Evolutionary conservation across 1,284 basidiomycete species (phyloP).

Genomic region (Thelephora terrestris): DNA sequence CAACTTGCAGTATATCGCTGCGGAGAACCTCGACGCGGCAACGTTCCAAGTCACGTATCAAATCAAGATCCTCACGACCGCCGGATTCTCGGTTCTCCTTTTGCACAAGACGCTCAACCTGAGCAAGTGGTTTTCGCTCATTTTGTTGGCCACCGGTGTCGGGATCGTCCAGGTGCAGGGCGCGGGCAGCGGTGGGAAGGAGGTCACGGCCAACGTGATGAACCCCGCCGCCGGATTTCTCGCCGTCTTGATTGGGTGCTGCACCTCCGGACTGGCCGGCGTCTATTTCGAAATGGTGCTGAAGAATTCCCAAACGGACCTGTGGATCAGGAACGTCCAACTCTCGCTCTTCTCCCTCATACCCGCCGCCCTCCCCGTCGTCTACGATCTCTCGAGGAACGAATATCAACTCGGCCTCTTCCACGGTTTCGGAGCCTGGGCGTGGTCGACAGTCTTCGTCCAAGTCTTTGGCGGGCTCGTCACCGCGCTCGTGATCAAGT

Average conservation of each 20-base stretch:
- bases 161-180: conserved; percentile 87
- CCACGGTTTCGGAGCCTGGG: conserved; percentile 82
- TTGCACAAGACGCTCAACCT: conserved; percentile 65
- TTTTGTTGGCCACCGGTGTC: conserved; percentile 81
- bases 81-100: conserved; percentile 81
- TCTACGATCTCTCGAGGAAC: conserved; percentile 36
- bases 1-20: conserved; percentile 90
- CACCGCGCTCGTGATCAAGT: conserved; percentile 84
- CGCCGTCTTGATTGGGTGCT: conserved; percentile 65
- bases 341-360: conserved; percentile 68
- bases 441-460: conserved; percentile 83
- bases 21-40: conserved; percentile 83
- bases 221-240: conserved; percentile 53
- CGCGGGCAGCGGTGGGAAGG: conserved; percentile 11
- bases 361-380: conserved; percentile 64
- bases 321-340: conserved; percentile 76
- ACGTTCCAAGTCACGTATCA: conserved; percentile 91
- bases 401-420: conserved; percentile 44
- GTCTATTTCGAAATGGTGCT: conserved; percentile 82
- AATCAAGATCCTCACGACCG: conserved; percentile 95
- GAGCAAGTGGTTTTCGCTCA: conserved; percentile 77
- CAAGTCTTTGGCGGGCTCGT: conserved; percentile 92
- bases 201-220: conserved; percentile 35
- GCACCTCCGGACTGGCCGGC: conserved; percentile 73
- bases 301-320: conserved; percentile 57